Conservation (phyloP, 2,329 filamentous ascomycete genomes). For the Fusarium torreyae region DNA sequence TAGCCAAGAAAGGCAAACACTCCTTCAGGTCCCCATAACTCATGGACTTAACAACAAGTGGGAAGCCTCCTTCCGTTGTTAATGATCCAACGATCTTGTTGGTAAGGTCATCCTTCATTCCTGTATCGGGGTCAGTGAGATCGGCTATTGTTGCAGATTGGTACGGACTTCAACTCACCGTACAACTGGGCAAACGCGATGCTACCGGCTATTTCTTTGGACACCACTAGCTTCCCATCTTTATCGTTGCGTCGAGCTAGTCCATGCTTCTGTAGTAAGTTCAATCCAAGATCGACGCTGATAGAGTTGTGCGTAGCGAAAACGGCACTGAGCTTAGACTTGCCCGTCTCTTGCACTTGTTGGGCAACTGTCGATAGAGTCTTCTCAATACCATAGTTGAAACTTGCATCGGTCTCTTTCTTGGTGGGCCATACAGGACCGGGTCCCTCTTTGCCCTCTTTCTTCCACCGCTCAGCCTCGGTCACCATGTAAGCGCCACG, state of each 20-base stretch:
- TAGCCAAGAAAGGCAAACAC: constrained; percentile 31
- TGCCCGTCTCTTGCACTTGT: constrained; percentile 12
- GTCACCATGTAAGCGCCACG: constrained; percentile 33
- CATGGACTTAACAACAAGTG: constrained; percentile 40
- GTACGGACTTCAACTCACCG: constrained; percentile 1
- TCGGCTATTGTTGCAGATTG: neutral
- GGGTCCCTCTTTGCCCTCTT: constrained; percentile 16
- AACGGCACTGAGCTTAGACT: constrained; percentile 24
- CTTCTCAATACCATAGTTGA: constrained; percentile 35
- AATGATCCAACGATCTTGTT: constrained; percentile 34
- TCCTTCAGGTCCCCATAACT: constrained; percentile 42
- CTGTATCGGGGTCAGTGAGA: neutral
- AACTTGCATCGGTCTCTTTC: constrained; percentile 26
- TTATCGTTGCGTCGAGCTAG: constrained; percentile 7
- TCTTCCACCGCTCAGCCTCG: constrained; percentile 30
- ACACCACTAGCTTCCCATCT: constrained; percentile 10
- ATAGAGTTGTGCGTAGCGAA: constrained; percentile 35
- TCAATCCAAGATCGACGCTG: constrained; percentile 30
- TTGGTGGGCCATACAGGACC: constrained; percentile 30
- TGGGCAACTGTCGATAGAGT: constrained; percentile 19
- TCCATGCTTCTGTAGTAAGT: constrained; percentile 20
- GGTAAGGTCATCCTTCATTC: constrained; percentile 39
- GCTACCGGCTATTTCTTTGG: constrained; percentile 26
- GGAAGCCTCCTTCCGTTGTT: constrained; percentile 19
- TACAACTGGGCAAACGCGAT: constrained; percentile 33